Evolutionary conservation across 768 basidiomycete genomes (phyloP).

Genomic region (Suillus subaureus): DNA sequence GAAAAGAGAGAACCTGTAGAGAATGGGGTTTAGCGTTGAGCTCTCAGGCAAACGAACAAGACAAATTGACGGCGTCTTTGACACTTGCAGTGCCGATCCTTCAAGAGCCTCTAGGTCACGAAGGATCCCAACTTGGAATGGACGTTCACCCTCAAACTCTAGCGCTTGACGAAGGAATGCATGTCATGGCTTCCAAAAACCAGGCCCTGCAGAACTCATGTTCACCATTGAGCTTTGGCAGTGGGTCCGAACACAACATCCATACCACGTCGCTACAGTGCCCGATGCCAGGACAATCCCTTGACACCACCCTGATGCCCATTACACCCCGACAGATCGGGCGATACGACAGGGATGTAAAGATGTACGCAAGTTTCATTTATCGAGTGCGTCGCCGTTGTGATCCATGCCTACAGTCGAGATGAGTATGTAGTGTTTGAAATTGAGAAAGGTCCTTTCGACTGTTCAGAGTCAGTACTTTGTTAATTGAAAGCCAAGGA

Average conservation of each 20-base stretch:
- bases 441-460: background rate
- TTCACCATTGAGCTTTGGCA: too few species aligned
- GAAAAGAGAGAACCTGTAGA: background rate
- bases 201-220: too few species aligned
- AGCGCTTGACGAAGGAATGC: background rate
- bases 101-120: background rate
- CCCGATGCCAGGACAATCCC: background rate
- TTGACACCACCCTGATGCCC: background rate
- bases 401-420: background rate
- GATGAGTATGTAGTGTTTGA: background rate
- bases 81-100: background rate
- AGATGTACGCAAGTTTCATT: background rate
- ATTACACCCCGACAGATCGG: background rate
- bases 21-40: background rate
- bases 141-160: background rate
- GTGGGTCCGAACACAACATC: background rate
- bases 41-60: background rate
- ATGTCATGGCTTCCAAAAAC: too few species aligned
- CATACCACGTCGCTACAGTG: background rate
- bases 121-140: background rate
- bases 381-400: background rate
- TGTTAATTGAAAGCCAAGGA: background rate
- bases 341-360: background rate
- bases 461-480: background rate
- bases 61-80: background rate